Percentiles rank a stretch among this genome's conserved stretches.
Evolutionary conservation across 768 basidiomycete genomes (phyloP).

Genomic region (Lactarius quietus): DNA sequence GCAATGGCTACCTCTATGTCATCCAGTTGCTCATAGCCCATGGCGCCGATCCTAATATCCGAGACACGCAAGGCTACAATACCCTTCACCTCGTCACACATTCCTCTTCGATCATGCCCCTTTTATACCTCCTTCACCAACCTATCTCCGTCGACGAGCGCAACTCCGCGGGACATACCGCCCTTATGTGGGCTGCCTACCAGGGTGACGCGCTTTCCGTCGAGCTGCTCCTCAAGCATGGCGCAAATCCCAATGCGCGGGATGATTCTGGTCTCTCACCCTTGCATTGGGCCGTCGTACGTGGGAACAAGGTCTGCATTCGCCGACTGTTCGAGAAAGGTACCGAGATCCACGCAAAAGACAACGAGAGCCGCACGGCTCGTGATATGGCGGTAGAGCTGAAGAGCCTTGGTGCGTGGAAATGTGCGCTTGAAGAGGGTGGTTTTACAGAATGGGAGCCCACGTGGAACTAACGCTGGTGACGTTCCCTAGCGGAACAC

Average conservation of each 20-base stretch:
- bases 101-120: slow-evolving; percentile 90
- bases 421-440: slow-evolving; percentile 83
- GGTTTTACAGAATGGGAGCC: slow-evolving; percentile 4
- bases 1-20: slow-evolving; percentile 94
- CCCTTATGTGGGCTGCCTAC: slow-evolving; percentile 98
- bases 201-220: slow-evolving; percentile 97
- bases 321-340: slow-evolving; percentile 82
- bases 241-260: slow-evolving; percentile 69
- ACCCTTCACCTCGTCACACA: slow-evolving; percentile 93
- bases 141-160: slow-evolving; percentile 88
- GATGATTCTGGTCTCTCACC: slow-evolving; percentile 86
- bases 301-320: slow-evolving; percentile 88
- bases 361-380: slow-evolving; percentile 81
- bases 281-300: slow-evolving; percentile 96
- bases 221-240: slow-evolving; percentile 83
- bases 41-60: slow-evolving; percentile 88
- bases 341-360: slow-evolving; percentile 75
- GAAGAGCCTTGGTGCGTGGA: slow-evolving; percentile 88
- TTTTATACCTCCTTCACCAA: slow-evolving; percentile 89
- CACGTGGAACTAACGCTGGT: background rate
- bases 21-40: slow-evolving; percentile 88
- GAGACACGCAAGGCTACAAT: slow-evolving; percentile 95
- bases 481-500: slow-evolving; percentile 62
- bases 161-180: slow-evolving; percentile 90
- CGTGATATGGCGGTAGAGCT: slow-evolving; percentile 93